Evolutionary conservation across 148 eudicot genomes (phyloP), one percentile per base, ranked within the genome.

Genomic region (Cornus controversa): DNA sequence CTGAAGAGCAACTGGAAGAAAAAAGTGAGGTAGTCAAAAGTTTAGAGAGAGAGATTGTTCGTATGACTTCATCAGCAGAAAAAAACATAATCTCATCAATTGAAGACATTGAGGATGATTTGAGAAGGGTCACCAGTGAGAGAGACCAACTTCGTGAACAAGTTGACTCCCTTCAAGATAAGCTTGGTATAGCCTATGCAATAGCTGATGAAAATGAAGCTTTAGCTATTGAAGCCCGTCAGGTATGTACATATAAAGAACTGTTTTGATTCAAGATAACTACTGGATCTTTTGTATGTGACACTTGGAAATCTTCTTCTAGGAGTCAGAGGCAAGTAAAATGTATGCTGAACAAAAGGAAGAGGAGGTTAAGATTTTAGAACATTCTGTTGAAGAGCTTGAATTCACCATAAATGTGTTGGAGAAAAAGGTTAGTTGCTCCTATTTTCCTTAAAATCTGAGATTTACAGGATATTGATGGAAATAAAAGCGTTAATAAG

Each of bases 181-280:
- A 66, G 84, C 86, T 88, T 54, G 86, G 88, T 40, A 65, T 86
- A 76, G 89, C 84, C 28, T 74, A 72, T 75, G 75, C 90, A 4
- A 47, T 90, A 83, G 91, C 89, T 76, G 93, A 90, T 83, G 93
- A 88, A 79, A 90, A 90, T 72, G 91, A 90, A 85, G 93, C 93
- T 71, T 78, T 86, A 74, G 89, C 89, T 82, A 79, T 77, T 45
- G 91, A 90, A 85, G 89, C 91, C 50, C 90, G 84, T 14, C 90
- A 90, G 91, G 93, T 90, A 85, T 45, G 76, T 72, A 58, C 68
- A 66, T 24, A 9, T 24, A 22, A 58, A 13, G 64, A 36, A 40
- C 54, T 47, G 71, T 50, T 71, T 71, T 60, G 70, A 18, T 29
- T 73, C 57, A 63, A 45, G 26, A 31, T 77, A 63, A 29, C 40